A percentile compares a stretch with the other conserved stretches of the same genome.
Evolutionary conservation across 208 protist genomes (phyloP).

Genomic region (Trypanosoma mega): DNA sequence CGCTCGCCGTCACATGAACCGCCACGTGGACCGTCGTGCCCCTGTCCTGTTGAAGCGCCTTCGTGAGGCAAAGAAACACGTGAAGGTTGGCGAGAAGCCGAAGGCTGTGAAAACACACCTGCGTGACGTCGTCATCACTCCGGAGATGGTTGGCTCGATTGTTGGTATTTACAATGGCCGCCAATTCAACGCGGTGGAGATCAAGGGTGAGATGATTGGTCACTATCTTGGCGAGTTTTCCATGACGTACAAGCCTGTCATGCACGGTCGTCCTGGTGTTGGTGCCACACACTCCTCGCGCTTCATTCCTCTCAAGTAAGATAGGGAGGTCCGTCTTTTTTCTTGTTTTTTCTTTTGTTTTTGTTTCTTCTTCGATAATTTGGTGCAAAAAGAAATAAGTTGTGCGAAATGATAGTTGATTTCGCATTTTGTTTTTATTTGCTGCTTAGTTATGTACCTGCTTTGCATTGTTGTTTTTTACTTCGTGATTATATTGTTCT

Average conservation of each 20-base stretch:
- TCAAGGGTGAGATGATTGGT: constrained; percentile 99
- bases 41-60: constrained; percentile 97
- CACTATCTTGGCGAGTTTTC: constrained; percentile 99
- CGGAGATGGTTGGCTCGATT: constrained; percentile 99
- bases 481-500: not conserved
- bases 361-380: no score
- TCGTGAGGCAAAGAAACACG: constrained; percentile 96
- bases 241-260: constrained; percentile 98
- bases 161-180: constrained; percentile 99
- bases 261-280: constrained; percentile 99
- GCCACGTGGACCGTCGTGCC: constrained; percentile 90
- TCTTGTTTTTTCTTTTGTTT: not conserved
- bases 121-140: constrained; percentile 99
- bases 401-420: no score
- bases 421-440: not conserved
- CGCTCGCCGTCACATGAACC: constrained; percentile 94
- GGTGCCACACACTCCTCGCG: constrained; percentile 96
- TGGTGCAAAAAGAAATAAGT: not conserved
- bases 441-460: not conserved
- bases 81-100: constrained; percentile 97
- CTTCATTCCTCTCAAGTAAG: constrained; percentile 89
- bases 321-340: not conserved
- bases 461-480: not conserved
- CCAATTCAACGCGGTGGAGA: constrained; percentile 98
- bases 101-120: constrained; percentile 99